Base-by-base conservation (phyloP, 2,329 filamentous ascomycete genomes). In the Aureobasidium sp. region DNA sequence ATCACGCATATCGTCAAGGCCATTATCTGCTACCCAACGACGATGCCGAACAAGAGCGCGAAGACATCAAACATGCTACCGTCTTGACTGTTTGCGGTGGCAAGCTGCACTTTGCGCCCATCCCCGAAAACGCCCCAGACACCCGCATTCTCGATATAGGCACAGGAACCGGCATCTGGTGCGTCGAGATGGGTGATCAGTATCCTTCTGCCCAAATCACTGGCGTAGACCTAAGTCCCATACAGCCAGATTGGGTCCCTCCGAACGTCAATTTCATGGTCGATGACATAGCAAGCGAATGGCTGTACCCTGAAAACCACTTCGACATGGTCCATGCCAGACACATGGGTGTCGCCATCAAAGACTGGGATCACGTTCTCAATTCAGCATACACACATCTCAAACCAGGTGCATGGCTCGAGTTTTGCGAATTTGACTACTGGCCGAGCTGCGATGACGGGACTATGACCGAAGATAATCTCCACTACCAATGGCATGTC, bases 211-310 rank as follows among this genome's bases (percentile, higher is more conserved):
- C 66, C n/a, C 66, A 71, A 30, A 74, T 82, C 45, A 74, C 74
- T 4, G 79, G 79, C 45, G 76, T 74, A 29, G 78, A 81, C 65
- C 75, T 81, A 49, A 78, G 75, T 1, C 78, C 79, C 37, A 80
- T 80, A 52, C 79, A 81, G 64, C 79, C 78, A 3, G 68, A 69
- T 61, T 77, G 75, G 73, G 75, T 79, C 0, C 77, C 78, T 0
- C 69, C 68, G 6, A 71, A 70, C 34, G 68, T 69, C 36, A 49
- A 49, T n/a, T 72, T 72, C 58, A 64, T 70, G 42, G 65, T 72
- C 15, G 70, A 72, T 60, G 69, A 71, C 45, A 69, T 68, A 55
- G 69, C 70, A 42, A 61, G 66, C 9, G 69, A 71, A 13, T 72
- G 70, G 69, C n/a, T 61, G 10, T 61, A 65, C 29, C 49, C 59